Conservation (phyloP, 768 basidiomycete species). For the Lyophyllum shimeji region DNA sequence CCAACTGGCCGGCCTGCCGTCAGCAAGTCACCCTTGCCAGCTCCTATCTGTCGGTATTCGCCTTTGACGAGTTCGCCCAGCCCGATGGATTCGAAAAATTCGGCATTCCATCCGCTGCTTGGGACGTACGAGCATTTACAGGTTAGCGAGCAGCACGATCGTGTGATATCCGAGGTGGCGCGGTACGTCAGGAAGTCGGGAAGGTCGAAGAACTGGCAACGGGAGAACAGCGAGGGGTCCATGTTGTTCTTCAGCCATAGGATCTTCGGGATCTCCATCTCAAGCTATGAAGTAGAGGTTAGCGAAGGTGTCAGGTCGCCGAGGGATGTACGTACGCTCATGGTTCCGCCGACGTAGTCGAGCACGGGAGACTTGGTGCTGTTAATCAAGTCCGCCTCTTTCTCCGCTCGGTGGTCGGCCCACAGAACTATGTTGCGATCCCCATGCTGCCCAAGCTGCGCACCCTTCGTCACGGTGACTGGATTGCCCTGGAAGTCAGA, state of each 20-base stretch:
- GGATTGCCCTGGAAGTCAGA: conserved; percentile 72
- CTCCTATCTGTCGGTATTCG: conserved; percentile 75
- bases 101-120: conserved; percentile 80
- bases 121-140: conserved; percentile 97
- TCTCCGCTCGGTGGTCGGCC: conserved; percentile 95
- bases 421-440: conserved; percentile 90
- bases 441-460: conserved; percentile 58
- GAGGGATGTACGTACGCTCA: conserved; percentile 72
- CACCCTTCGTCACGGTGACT: conserved; percentile 70
- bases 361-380: conserved; percentile 79
- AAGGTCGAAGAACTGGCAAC: conserved; percentile 85
- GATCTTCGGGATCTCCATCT: conserved; percentile 98
- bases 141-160: conserved; percentile 91
- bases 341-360: conserved; percentile 93
- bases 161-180: conserved; percentile 70
- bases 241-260: conserved; percentile 95
- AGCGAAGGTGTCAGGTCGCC: not conserved
- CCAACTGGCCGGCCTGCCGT: conserved; percentile 89
- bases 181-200: conserved; percentile 97
- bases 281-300: conserved; percentile 52
- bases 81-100: conserved; percentile 87
- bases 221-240: conserved; percentile 64
- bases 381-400: conserved; percentile 91
- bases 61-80: conserved; percentile 67
- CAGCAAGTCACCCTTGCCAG: conserved; percentile 59